Evolutionary conservation across 495 filamentous ascomycete species (phyloP).

Genomic region (Penicillium taxi): DNA sequence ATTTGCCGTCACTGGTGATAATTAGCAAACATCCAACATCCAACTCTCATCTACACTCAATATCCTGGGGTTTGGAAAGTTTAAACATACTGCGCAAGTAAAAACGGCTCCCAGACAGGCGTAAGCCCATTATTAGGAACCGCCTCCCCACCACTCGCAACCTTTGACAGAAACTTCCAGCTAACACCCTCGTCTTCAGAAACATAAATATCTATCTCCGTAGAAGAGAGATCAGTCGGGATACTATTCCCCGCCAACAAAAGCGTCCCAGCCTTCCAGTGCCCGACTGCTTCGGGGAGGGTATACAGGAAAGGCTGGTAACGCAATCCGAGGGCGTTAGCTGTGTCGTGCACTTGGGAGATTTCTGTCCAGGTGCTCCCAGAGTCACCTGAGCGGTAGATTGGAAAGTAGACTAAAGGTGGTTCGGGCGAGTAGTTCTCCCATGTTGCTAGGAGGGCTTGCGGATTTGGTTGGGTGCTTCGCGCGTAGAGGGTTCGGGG

Average conservation of each 20-base stretch:
- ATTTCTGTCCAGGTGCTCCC: conserved; percentile 57
- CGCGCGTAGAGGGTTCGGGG: conserved; percentile 23
- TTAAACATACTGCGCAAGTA: conserved; percentile 39
- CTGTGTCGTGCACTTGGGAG: conserved; percentile 52
- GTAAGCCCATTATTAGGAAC: conserved; percentile 54
- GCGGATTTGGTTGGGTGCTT: conserved; percentile 17
- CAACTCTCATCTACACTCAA: not conserved
- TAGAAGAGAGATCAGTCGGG: conserved; percentile 52
- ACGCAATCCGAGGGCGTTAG: conserved; percentile 54
- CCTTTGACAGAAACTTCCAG: conserved; percentile 59
- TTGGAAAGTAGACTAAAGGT: conserved; percentile 54
- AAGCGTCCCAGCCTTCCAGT: conserved; percentile 51
- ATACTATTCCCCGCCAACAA: conserved; percentile 57
- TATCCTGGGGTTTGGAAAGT: not conserved
- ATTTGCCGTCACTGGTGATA: conserved; percentile 39
- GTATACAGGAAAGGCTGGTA: conserved; percentile 63
- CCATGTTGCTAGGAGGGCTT: conserved; percentile 45
- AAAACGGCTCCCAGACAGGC: conserved; percentile 65
- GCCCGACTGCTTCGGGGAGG: conserved; percentile 47
- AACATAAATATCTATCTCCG: conserved; percentile 62
- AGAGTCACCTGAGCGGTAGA: conserved; percentile 53
- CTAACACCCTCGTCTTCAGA: conserved; percentile 48
- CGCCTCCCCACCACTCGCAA: conserved; percentile 56
- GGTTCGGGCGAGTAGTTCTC: conserved; percentile 52
- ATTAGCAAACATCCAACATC: conserved; percentile 5